These are phyloP conservation scores for Ustilago bromivora DNA, from an alignment of 1,284 basidiomycete genomes.

Conservation along the genomic window DNA sequence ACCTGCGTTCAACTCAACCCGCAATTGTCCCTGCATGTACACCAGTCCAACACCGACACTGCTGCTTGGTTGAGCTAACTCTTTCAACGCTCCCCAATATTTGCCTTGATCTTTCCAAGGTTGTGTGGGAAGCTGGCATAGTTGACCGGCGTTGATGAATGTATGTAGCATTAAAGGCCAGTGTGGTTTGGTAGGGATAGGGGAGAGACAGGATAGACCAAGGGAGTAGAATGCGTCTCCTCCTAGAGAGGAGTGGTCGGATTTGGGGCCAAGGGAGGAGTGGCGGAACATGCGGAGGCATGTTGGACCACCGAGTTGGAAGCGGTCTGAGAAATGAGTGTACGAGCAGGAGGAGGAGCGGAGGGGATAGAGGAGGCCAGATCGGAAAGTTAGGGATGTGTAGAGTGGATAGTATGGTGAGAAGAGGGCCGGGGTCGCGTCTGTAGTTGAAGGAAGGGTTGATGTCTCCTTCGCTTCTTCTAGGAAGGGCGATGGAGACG, in stretches of 20 bases:
- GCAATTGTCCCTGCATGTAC: conserved; percentile 84
- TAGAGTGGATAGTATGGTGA: conserved; percentile 16
- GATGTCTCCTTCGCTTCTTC: conserved; percentile 6
- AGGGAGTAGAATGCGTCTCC: conserved; percentile 88
- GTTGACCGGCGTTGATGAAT: conserved; percentile 86
- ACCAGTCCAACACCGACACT: conserved; percentile 90
- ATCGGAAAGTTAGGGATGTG: conserved; percentile 36
- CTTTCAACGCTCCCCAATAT: background rate
- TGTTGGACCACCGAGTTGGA: conserved; percentile 93
- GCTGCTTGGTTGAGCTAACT: conserved; percentile 72
- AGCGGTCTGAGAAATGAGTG: conserved; percentile 82
- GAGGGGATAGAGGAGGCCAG: conserved; percentile 53
- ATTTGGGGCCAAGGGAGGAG: conserved; percentile 85
- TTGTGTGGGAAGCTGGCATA: conserved; percentile 74
- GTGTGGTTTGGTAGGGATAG: conserved; percentile 81
- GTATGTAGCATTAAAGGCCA: conserved; percentile 90
- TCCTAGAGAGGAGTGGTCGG: conserved; percentile 83
- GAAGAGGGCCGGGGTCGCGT: background rate
- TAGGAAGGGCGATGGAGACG: conserved; percentile 13
- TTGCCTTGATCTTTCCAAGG: background rate
- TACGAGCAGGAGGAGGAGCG: conserved; percentile 52
- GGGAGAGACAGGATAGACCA: conserved; percentile 83
- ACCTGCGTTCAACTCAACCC: conserved; percentile 91
- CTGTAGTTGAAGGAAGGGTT: background rate
- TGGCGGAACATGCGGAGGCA: conserved; percentile 86